These are phyloP conservation scores for Trifolium pratense DNA, from an alignment of 306 rosid species.

Conservation along the genomic window DNA sequence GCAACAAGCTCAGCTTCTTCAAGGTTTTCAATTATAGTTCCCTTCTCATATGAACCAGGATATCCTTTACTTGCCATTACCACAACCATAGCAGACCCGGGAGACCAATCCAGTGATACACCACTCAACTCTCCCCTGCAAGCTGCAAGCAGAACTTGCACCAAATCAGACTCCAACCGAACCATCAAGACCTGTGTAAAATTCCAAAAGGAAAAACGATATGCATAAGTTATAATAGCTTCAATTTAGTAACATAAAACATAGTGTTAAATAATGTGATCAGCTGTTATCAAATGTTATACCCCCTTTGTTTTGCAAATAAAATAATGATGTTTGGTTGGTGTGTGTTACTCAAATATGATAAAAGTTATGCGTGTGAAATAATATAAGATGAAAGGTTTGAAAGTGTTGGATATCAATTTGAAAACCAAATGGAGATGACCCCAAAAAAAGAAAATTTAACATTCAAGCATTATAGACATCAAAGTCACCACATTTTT, in stretches of 20 bases:
- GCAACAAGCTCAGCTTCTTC: constrained; percentile 80
- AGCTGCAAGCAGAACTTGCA: constrained; percentile 86
- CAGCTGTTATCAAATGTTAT: constrained; percentile 1
- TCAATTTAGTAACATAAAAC: constrained; percentile 26
- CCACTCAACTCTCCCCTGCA: constrained; percentile 85
- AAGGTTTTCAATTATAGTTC: constrained; percentile 75
- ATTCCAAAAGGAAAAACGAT: constrained; percentile 28
- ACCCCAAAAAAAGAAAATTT: background rate
- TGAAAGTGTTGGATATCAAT: constrained; percentile 15
- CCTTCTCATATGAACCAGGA: constrained; percentile 87
- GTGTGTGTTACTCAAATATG: background rate
- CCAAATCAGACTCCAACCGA: constrained; percentile 89
- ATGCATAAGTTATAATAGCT: background rate
- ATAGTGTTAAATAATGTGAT: constrained; percentile 14
- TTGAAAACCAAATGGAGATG: constrained; percentile 22
- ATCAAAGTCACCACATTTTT: background rate
- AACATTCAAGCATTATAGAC: background rate
- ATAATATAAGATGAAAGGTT: background rate
- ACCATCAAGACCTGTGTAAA: constrained; percentile 83
- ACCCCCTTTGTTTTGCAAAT: background rate
- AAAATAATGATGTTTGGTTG: constrained; percentile 1
- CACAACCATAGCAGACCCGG: constrained; percentile 93
- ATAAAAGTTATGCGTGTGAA: background rate
- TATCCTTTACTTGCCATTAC: constrained; percentile 98
- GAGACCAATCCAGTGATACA: constrained; percentile 83